Evolutionary conservation across 345 rosid species (phyloP), one percentile per base, ranked within the genome.

Genomic region (Salix dunnii): DNA sequence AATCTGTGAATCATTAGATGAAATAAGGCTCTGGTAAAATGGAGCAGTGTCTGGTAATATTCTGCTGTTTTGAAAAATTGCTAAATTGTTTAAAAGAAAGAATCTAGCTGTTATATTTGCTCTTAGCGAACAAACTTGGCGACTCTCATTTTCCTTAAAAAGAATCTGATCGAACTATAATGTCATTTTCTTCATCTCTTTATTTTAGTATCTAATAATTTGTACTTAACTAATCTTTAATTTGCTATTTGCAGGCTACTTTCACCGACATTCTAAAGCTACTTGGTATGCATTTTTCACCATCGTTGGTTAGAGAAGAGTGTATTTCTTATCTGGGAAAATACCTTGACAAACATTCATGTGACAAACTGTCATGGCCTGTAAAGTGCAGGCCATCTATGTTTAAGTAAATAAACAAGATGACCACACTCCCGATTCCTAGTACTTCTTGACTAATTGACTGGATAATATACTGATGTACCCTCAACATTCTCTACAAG

Each of bases 261-360:
- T 93, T 95, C 83, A 91, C 96, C 0, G 99, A 95, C 85, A 93
- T 95, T 80, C 85, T 95, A 78, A 89, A 89, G 80, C 80, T 42
- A 77, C 97, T 95, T 7, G 96, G 99, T 95, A 91, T 65, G 91
- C 36, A 9, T 78, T 74, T 61, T 65, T 83, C 65, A 7, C 63
- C 66, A 78, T 1, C 17, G 30, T 63, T 67, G 23, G 51, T 67
- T 36, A 9, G 63, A 25, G 65, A 38, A 64, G 8, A 11, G 2
- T 68, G 16, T 36, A 16, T 8, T 18, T 27, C 48, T 9, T 25
- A 36, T 48, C 16, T 63, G 23, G 18, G 25, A 55, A 42, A 71
- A 55, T 28, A 6, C 11, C 23, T 8, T 48, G 64, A 48, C 58
- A 51, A 51, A 7, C 58, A 51, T 17, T 51, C 58, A 1, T 51